phyloP scores from a whole-genome alignment of 2,329 filamentous ascomycete genomes.

The Kalaharituber pfeilii region DNA sequence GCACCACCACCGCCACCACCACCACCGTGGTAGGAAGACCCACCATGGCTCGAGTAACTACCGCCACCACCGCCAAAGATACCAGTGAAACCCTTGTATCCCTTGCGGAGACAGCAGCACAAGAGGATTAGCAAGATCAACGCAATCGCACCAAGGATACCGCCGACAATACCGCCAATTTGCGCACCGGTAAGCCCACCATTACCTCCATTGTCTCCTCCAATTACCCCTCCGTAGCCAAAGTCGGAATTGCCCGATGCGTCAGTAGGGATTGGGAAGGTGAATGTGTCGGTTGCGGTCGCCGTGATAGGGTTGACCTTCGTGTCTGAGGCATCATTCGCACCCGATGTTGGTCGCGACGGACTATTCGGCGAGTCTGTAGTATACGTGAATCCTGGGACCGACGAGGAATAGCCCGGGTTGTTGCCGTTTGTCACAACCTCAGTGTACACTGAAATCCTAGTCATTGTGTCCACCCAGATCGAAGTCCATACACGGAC shows the following conservation, averaged over 20 bases:
- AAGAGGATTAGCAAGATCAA: constrained; percentile 16
- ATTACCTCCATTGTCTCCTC: not conserved
- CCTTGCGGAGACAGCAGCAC: constrained; percentile 17
- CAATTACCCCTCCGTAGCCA: constrained; percentile 14
- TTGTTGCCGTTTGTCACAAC: constrained; percentile 2
- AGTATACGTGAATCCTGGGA: constrained; percentile 7
- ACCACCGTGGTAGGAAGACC: constrained; percentile 4
- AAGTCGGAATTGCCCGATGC: constrained; percentile 5
- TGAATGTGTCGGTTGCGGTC: constrained; percentile 16
- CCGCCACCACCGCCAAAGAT: constrained; percentile 15
- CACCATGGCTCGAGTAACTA: constrained; percentile 6
- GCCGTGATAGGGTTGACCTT: constrained; percentile 11
- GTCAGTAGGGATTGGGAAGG: constrained; percentile 15
- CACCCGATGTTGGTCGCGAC: constrained; percentile 11
- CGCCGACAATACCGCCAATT: constrained; percentile 19
- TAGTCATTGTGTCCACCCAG: too few species aligned
- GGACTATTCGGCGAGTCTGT: constrained; percentile 8
- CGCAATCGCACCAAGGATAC: constrained; percentile 17
- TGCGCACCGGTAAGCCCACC: constrained; percentile 15
- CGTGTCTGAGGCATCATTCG: constrained; percentile 11
- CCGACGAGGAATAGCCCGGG: constrained; percentile 2
- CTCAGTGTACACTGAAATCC: constrained; percentile 8
- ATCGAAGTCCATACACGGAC: too few species aligned
- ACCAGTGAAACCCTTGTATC: constrained; percentile 7
- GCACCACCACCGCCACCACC: constrained; percentile 6